Evolutionary conservation across 768 basidiomycete genomes (phyloP), one percentile per base, ranked within the genome.

Genomic region (Cubamyces sp.): DNA sequence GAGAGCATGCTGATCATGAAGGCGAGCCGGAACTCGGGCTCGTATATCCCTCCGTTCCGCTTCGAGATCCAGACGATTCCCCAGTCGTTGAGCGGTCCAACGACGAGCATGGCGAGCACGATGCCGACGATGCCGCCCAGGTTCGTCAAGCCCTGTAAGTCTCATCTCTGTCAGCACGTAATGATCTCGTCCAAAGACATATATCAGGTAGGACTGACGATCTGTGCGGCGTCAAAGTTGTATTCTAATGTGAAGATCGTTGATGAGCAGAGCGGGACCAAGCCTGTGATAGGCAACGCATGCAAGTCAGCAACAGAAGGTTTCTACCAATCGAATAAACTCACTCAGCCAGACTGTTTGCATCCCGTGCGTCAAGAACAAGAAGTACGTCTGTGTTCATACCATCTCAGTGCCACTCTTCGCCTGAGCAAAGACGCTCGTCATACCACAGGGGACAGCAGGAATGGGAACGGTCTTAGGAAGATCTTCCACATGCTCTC

Each of bases 171-270:
- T 19, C 16, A 14, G 54, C 41, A n/a, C 23, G 26, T 5, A 4
- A 21, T 4, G 37, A 37, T n/a, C 40, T 42, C 15, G 21, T 4
- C 3, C 3, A 9, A 21, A 18, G n/a, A n/a, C n/a, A n/a, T n/a
- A n/a, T n/a, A n/a, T 18, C 4, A 21, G 21, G 25, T 25, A 5
- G 4, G 25, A 54, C 69, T 0, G 39, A 69, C 67, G 47, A 77
- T 80, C 64, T 80, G 77, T 5, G 77, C 69, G 1, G 79, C 76
- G 45, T 71, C 73, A 66, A 80, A 78, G 62, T 75, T 73, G 61
- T 79, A 80, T 60, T 79, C 78, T 14, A 79, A 68, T 0, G 78
- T 80, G 64, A 80, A 80, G 52, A 80, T 79, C 1, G 79, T 80
- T 2, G 79, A 78, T 6, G 79, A 80, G 51, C 78, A 80, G 11